These are phyloP conservation scores for Kluyveromyces marxianus DNA, from an alignment of 1,139 yeast species.

Conservation along the genomic window DNA sequence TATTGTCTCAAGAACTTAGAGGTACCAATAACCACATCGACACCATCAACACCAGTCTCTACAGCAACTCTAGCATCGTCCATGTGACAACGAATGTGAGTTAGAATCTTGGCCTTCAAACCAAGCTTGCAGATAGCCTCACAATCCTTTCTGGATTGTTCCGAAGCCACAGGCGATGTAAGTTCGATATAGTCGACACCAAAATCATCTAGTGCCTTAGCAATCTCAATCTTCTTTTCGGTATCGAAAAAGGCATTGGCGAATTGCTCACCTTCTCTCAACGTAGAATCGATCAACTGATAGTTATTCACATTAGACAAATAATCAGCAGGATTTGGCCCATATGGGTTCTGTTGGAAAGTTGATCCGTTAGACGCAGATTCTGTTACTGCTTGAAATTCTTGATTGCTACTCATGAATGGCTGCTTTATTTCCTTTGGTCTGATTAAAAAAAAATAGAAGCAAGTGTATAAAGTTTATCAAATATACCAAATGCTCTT, in stretches of 20 bases:
- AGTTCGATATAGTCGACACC: conserved; percentile 97
- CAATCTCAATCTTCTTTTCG: conserved; percentile 94
- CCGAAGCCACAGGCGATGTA: conserved; percentile 96
- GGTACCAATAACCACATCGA: conserved; percentile 96
- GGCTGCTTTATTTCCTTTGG: background rate
- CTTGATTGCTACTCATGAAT: conserved; percentile 6
- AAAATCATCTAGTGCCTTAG: conserved; percentile 93
- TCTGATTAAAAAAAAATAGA: background rate
- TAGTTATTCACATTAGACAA: conserved; percentile 84
- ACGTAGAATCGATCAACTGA: conserved; percentile 89
- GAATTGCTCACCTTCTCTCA: conserved; percentile 98
- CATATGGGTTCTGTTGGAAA: conserved; percentile 64
- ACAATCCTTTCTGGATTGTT: conserved; percentile 87
- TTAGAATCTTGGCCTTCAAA: conserved; percentile 84
- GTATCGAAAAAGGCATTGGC: conserved; percentile 95
- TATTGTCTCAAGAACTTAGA: conserved; percentile 91
- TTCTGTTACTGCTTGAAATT: conserved; percentile 44
- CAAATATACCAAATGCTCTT: background rate
- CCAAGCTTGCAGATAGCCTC: conserved; percentile 98
- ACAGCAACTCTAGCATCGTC: conserved; percentile 97
- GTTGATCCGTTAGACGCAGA: conserved; percentile 27
- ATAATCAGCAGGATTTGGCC: conserved; percentile 90
- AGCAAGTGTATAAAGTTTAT: background rate
- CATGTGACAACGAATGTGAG: conserved; percentile 96
- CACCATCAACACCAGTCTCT: conserved; percentile 98